Evolutionary conservation across 2,329 filamentous ascomycete genomes (phyloP), one percentile per base, ranked within the genome.

Genomic region (Trichoderma breve): DNA sequence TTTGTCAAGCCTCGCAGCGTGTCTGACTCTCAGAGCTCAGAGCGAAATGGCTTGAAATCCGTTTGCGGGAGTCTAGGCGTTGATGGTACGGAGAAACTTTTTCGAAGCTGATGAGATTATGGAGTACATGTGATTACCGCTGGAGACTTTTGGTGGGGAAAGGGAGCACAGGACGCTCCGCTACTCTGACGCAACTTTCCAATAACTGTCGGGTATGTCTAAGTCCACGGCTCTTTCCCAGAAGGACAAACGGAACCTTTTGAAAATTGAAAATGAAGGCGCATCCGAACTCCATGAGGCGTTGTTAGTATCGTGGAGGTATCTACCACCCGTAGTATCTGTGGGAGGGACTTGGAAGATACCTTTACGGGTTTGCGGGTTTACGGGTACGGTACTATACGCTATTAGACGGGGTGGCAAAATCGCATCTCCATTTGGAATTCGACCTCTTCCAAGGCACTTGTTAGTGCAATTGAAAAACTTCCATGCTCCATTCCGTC

Each of bases 61-160:
- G 47, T 55, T 55, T 57, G 63, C 30, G 63, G 30, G 43, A 53
- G 21, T 61, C 58, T 18, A 53, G 47, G 21, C 47, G 32, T 47
- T 14, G 9, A 9, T n/a, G 15, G 39, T 21, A 53, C 39, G 62
- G 55, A 61, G 66, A 60, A 61, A 61, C 51, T 39, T 64, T 64
- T 64, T 64, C 26, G 61, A 64, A 51, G 61, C 61, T 51, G 34
- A 58, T 67, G 26, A 36, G 34, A 67, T 58, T 68, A 70, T 70
- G 66, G 66, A 70, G 66, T 62, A 51, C 26, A 70, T 70, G 43
- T 62, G 26, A 70, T 70, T 70, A 70, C 66, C n/a, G 66, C 66
- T 69, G 66, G 66, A 69, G 66, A 69, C 66, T n/a, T 14, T n/a
- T 18, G n/a, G 66, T 70, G 66, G 66, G 39, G 66, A 53, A 28